A percentile compares a stretch with the other conserved stretches of the same genome.
Evolutionary conservation across 257 asterid species (phyloP).

Genomic region (Phtheirospermum japonicum): DNA sequence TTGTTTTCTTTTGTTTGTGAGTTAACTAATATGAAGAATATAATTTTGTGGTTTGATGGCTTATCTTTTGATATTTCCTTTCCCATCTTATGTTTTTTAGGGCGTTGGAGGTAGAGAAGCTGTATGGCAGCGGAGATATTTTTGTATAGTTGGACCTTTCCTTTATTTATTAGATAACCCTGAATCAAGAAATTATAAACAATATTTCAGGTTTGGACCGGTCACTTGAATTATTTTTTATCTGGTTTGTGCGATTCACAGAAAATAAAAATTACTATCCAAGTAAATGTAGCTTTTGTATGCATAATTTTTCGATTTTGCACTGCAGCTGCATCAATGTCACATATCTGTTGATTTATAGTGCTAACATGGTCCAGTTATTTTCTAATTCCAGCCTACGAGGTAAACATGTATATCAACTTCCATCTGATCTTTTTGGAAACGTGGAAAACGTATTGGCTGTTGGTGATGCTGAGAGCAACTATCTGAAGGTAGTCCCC

Average conservation of each 20-base stretch:
- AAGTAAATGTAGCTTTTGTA: slow-evolving; percentile 5
- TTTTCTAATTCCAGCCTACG: slow-evolving; percentile 57
- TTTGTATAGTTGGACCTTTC: slow-evolving; percentile 84
- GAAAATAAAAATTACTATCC: background rate
- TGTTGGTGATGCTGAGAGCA: slow-evolving; percentile 62
- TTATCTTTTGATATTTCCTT: slow-evolving; percentile 22
- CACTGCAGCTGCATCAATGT: slow-evolving; percentile 3
- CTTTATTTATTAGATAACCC: slow-evolving; percentile 79
- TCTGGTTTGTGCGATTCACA: slow-evolving; percentile 11
- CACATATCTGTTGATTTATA: background rate
- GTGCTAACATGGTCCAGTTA: slow-evolving; percentile 21
- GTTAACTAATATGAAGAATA: background rate
- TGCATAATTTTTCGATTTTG: slow-evolving; percentile 5
- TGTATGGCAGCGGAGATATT: slow-evolving; percentile 90
- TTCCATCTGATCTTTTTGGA: slow-evolving; percentile 72
- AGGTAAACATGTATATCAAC: slow-evolving; percentile 83
- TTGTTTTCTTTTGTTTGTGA: slow-evolving; percentile 9
- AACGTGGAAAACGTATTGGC: slow-evolving; percentile 67
- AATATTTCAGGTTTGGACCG: slow-evolving; percentile 63
- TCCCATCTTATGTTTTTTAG: slow-evolving; percentile 39
- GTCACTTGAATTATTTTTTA: slow-evolving; percentile 7
- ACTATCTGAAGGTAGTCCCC: slow-evolving; percentile 54
- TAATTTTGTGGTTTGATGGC: background rate
- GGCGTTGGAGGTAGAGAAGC: slow-evolving; percentile 99
- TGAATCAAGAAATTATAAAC: slow-evolving; percentile 75